Evolutionary conservation across 345 rosid genomes (phyloP).

Genomic region (Eutrema japonicum): DNA sequence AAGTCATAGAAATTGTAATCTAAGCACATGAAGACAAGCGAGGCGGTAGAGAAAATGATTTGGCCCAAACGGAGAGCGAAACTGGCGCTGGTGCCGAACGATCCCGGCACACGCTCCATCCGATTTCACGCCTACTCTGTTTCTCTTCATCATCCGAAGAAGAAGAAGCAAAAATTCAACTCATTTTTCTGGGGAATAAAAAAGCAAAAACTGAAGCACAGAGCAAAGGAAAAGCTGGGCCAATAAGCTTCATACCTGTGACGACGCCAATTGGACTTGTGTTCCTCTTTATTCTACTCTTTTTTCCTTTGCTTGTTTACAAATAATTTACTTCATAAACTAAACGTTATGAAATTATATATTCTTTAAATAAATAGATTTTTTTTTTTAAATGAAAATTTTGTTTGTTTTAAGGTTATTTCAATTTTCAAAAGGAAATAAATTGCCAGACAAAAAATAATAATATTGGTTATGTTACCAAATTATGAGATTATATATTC

Average conservation of each 20-base stretch:
- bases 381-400: background rate
- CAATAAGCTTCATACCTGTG: slow-evolving; percentile 33
- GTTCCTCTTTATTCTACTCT: slow-evolving; percentile 24
- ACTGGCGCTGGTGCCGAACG: slow-evolving; percentile 69
- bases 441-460: background rate
- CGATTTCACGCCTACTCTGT: slow-evolving; percentile 6
- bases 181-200: background rate
- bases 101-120: slow-evolving; percentile 45
- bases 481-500: background rate
- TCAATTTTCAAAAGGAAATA: background rate
- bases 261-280: slow-evolving; percentile 38
- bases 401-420: background rate
- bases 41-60: slow-evolving; percentile 53
- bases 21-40: slow-evolving; percentile 64
- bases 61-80: slow-evolving; percentile 77
- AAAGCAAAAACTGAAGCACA: background rate
- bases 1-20: slow-evolving; percentile 55
- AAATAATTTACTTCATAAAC: slow-evolving; percentile 20
- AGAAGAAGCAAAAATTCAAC: slow-evolving; percentile 19
- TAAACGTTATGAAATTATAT: background rate
- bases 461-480: background rate
- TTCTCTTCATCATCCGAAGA: slow-evolving; percentile 31
- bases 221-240: background rate
- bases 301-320: slow-evolving; percentile 9
- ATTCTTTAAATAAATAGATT: background rate